Conservation (phyloP, 2,329 filamentous ascomycete genomes). For the Cladosporium sp. region DNA sequence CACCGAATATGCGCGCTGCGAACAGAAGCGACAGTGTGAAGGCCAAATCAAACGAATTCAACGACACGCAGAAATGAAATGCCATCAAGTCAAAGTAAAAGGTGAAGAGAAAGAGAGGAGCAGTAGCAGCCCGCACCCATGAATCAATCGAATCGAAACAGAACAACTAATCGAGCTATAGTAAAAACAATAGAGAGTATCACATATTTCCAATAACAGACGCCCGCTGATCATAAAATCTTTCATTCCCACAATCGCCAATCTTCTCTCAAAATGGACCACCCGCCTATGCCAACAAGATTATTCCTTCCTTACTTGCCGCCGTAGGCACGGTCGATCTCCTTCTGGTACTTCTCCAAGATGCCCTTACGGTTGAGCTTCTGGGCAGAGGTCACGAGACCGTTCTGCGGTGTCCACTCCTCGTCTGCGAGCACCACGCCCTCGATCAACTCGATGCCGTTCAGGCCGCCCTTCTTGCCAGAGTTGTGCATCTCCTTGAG, state of each 20-base stretch:
- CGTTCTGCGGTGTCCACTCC: conserved; percentile 81
- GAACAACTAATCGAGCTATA: not conserved
- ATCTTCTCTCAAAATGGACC: not conserved
- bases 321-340: conserved; percentile 50
- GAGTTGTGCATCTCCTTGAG: conserved; percentile 68
- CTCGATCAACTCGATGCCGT: conserved; percentile 70
- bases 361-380: conserved; percentile 55
- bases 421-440: conserved; percentile 79
- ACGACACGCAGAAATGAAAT: not conserved
- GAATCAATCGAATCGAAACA: not conserved
- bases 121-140: not conserved
- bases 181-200: conserved; percentile 16
- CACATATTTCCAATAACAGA: conserved; percentile 14
- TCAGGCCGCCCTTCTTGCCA: conserved; percentile 66
- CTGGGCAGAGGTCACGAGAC: conserved; percentile 53
- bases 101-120: not conserved
- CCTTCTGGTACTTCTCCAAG: conserved; percentile 52
- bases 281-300: not conserved
- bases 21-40: not conserved
- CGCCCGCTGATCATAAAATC: conserved; percentile 18
- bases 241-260: conserved; percentile 14
- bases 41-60: not conserved
- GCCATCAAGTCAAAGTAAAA: not conserved
- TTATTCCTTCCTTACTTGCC: conserved; percentile 1
- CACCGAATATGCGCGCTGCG: not conserved